Evolutionary conservation across 177 flowering plant species (phyloP), one percentile per base, ranked within the genome.

Genomic region (Vitis hybrid): DNA sequence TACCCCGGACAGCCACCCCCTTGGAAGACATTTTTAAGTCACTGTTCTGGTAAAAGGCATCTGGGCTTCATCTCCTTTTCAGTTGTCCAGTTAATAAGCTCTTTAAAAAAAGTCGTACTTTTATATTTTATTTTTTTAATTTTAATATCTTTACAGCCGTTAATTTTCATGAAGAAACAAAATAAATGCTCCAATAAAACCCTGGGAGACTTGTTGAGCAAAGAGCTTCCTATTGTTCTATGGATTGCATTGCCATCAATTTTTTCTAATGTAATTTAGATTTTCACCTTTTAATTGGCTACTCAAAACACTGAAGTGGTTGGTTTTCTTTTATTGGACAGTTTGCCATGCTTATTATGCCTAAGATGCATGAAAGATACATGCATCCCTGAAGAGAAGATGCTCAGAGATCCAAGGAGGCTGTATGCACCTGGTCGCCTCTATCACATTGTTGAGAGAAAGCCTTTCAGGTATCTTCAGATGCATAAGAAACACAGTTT

Each of bases 1-100:
- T 90, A 77, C 92, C 94, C 1, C 76, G 94, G 68, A 90, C 94
- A 73, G 86, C 92, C 48, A 90, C 94, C 17, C 94, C 94, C 1
- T 79, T 90, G 84, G 92, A 90, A 79, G 94, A 90, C 75, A 90
- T 90, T 60, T 90, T 90, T 82, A 84, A 86, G 80, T 90, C 92
- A 19, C 79, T 90, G 56, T 90, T 90, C 84, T 90, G 92, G 94
- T 90, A 82, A 40, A 40, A 40, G 8, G 6, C 45, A 40, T 40
- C 45, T 7, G 45, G 8, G 45, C 8, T 40, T 40, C 45, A 40
- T 40, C 8, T 40, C 45, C 45, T 7, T 40, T 40, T 40, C 45
- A 0, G 45, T 5, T 5, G 6, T 40, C 45, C 6, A 5, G 45
- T 48, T 32, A 61, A 13, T 50, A 21, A 26, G 65, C 59, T 50